Percentiles rank a stretch among this genome's conserved stretches.
Evolutionary conservation across 208 protist genomes (phyloP).

Genomic region (Trypanosoma platydactyli): DNA sequence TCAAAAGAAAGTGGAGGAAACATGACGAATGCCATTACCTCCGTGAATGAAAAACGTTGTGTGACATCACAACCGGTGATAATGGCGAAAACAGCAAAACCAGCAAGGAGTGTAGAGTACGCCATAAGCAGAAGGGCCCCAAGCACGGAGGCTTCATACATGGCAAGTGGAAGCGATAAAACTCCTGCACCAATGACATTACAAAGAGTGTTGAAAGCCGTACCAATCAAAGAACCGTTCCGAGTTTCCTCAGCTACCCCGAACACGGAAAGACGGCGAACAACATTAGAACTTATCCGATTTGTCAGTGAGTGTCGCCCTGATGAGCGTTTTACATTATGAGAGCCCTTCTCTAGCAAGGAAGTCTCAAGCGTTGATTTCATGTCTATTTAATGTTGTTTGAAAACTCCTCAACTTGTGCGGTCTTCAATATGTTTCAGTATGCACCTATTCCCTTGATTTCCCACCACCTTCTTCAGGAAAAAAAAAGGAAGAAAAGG

Average conservation of each 20-base stretch:
- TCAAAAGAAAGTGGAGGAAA: constrained; percentile 58
- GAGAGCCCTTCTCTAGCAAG: neutral
- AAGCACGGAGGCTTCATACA: constrained; percentile 61
- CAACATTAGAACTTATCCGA: constrained; percentile 51
- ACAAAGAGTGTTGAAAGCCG: constrained; percentile 67
- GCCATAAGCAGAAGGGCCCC: constrained; percentile 42
- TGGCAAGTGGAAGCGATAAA: constrained; percentile 61
- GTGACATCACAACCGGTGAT: constrained; percentile 53
- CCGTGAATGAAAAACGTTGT: constrained; percentile 57
- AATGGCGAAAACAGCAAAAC: constrained; percentile 56
- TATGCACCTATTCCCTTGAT: neutral
- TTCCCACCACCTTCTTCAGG: neutral
- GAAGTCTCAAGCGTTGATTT: constrained; percentile 5
- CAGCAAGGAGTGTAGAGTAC: constrained; percentile 34
- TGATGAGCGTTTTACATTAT: constrained; percentile 17
- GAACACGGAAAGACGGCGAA: constrained; percentile 46
- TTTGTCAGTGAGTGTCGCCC: constrained; percentile 39
- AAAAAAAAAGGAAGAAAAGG: neutral
- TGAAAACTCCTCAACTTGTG: too few species aligned
- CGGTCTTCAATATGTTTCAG: neutral
- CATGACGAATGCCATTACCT: constrained; percentile 53
- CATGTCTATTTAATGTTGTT: neutral
- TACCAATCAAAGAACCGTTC: constrained; percentile 44
- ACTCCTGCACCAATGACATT: constrained; percentile 79
- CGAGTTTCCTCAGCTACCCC: constrained; percentile 30